Conservation (phyloP, 345 rosid species). For the Melaleuca quinquenervia region DNA sequence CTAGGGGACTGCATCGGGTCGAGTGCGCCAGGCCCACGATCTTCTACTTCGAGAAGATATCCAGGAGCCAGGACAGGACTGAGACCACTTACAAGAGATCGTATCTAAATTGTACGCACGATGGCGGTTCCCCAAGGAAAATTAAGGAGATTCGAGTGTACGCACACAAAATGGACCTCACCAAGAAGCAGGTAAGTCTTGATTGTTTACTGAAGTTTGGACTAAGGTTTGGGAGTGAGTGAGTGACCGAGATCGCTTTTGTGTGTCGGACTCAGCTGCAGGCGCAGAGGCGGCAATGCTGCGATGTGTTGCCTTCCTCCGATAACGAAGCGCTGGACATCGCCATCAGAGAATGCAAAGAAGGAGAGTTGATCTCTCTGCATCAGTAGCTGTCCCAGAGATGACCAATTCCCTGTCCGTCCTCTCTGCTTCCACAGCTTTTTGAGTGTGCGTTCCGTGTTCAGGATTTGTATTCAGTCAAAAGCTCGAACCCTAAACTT, state of each 20-base stretch:
- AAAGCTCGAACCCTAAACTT: neutral
- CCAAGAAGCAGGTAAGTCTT: constrained; percentile 14
- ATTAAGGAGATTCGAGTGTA: constrained; percentile 55
- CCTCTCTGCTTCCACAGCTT: neutral
- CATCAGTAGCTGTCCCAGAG: constrained; percentile 11
- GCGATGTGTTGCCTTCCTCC: constrained; percentile 60
- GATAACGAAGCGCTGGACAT: constrained; percentile 42
- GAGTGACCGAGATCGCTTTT: neutral
- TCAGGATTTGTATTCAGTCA: neutral
- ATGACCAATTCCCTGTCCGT: neutral
- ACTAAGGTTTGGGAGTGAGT: neutral
- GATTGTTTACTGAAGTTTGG: neutral
- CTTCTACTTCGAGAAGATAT: constrained; percentile 46
- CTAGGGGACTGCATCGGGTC: constrained; percentile 31
- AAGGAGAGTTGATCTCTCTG: constrained; percentile 54
- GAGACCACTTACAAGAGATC: constrained; percentile 40
- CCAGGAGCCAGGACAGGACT: constrained; percentile 11
- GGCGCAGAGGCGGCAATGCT: constrained; percentile 81
- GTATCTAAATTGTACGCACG: constrained; percentile 36
- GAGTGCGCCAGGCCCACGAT: constrained; percentile 62
- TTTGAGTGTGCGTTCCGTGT: neutral
- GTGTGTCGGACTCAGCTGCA: constrained; percentile 23
- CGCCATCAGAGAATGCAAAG: constrained; percentile 52
- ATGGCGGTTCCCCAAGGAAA: constrained; percentile 42
- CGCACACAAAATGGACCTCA: constrained; percentile 41